Evolutionary conservation across 805 yeast species (phyloP).

Genomic region (Kuraishia borneana): DNA sequence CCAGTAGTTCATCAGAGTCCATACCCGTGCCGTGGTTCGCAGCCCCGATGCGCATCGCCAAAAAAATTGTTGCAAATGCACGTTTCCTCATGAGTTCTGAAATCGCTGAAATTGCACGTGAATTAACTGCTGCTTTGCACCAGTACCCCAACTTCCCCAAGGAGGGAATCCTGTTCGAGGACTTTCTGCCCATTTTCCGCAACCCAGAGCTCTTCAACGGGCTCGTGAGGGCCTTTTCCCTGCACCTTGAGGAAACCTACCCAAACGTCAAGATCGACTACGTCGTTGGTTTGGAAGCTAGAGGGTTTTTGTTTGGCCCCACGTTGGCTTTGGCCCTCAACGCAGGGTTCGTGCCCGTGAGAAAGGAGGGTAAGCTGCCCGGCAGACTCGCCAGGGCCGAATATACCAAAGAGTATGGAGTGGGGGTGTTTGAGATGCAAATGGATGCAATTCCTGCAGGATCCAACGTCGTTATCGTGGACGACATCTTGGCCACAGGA

Average conservation of each 20-base stretch:
- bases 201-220: conserved; percentile 72
- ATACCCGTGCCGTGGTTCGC: no score
- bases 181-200: conserved; percentile 88
- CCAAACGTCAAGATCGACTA: conserved; percentile 63
- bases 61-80: no score
- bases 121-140: conserved; percentile 40
- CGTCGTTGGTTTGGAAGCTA: conserved; percentile 88
- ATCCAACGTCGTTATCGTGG: conserved; percentile 77
- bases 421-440: conserved; percentile 84
- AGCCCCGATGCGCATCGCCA: no score
- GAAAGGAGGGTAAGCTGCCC: conserved; percentile 93
- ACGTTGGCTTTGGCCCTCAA: conserved; percentile 80
- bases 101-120: conserved; percentile 24
- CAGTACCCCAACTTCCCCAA: conserved; percentile 93
- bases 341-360: conserved; percentile 89
- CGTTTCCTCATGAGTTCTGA: conserved; percentile 10
- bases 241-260: conserved; percentile 50
- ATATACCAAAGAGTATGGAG: conserved; percentile 87
- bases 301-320: conserved; percentile 97
- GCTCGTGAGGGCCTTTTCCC: conserved; percentile 68
- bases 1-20: conserved; percentile 32
- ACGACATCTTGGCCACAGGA: conserved; percentile 96
- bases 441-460: conserved; percentile 69
- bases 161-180: conserved; percentile 91
- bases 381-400: conserved; percentile 67